Base-by-base conservation (phyloP, 2,329 filamentous ascomycete genomes). In the Apiospora marii region DNA sequence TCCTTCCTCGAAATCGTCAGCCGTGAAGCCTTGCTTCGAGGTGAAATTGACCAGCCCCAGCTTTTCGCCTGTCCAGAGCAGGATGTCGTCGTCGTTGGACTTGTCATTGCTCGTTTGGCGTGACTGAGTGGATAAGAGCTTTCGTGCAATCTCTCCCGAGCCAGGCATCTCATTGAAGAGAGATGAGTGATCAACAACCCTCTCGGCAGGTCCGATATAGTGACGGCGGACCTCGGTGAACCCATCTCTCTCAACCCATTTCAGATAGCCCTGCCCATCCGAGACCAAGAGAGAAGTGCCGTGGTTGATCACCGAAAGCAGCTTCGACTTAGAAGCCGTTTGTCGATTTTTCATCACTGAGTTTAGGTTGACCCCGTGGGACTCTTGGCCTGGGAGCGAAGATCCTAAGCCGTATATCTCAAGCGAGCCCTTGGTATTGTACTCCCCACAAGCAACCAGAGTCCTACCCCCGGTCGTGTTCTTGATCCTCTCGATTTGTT, bases 201-300 rank as follows among this genome's bases (percentile, higher is more conserved):
- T 78, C 73, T 89, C 86, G 77, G 87, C 88, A 73, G 89, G 85
- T 1, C 90, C 89, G 41, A 92, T 87, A 75, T 84, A 86, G 74
- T 87, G 83, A 74, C 84, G 82, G 69, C 89, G 85, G 58, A 88
- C 87, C 76, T 91, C 89, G 7, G 89, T 91, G 73, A 87, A 86
- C 0, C 93, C 95, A 78, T 98, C 94, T 48, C 95, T 88, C 82
- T 98, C 96, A 64, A 97, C 90, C 95, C 96, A 98, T 80, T 94
- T 96, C 74, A 98, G 82, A 69, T 92, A 91, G 0, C 96, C 96
- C 34, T 94, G 91, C 0, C 93, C 93, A 78, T 98, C 96, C 2
- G 94, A 94, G 75, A 93, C 93, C 24, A 94, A 94, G 44, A 98
- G 88, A 5, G 93, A 89, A 10, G 92, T 93, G 5, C 96, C 96